Evolutionary conservation across 805 yeast genomes (phyloP), one percentile per base, ranked within the genome.

Genomic region (Metschnikowia reukaufii): DNA sequence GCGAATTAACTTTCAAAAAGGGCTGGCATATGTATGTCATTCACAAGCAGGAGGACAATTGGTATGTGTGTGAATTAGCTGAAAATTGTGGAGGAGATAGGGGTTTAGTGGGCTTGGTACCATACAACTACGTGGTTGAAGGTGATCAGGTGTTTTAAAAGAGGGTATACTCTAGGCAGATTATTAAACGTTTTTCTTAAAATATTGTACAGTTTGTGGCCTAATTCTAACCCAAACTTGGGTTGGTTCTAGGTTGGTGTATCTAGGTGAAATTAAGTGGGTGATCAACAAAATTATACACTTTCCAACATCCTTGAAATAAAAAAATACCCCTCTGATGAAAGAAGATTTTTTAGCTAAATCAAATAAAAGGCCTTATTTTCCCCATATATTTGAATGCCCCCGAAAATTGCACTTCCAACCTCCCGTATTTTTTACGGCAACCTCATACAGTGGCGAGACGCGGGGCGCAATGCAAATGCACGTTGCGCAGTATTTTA

Each of bases 21-120:
- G 68, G 68, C 36, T 69, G 76, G 74, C 57, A 69, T 37, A 66
- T 73, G 65, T 73, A 62, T 47, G 62, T 73, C 21, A 60, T 73
- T 25, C 70, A 70, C 56, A 68, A 67, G 46, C 77, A 73, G 51
- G 74, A 67, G 43, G 77, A 73, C 48, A 63, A 68, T 45, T 73
- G 77, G 77, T 73, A 54, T 50, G 64, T 72, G 31, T 72, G 77
- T 55, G 77, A 72, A 50, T 61, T 73, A 49, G 68, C 67, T 3
- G 57, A 51, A 4, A 71, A 70, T 41, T 61, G 70, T 44, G 64
- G 59, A n/a, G 60, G 59, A 5, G 49, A 50, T 2, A 53, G 54
- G 16, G 77, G 77, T 6, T 42, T 55, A 47, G 63, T 73, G 4
- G 77, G 77, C 0, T 58, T 73, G 38, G 74, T 72, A 16, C 76